Evolutionary conservation across 306 rosid species (phyloP).

Genomic region (Astragalus glycyphyllos): DNA sequence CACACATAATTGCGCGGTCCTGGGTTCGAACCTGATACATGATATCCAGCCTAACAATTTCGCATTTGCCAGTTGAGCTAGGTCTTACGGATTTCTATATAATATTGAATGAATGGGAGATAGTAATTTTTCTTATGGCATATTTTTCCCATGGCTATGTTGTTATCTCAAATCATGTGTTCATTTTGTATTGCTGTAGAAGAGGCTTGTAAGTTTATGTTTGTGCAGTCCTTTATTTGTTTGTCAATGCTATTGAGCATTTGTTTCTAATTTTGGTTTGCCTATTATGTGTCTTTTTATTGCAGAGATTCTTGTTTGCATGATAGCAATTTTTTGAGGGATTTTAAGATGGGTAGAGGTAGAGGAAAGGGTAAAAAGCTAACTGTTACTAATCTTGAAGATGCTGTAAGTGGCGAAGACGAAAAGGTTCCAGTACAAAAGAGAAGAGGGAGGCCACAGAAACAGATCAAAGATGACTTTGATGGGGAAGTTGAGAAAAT

Average conservation of each 20-base stretch:
- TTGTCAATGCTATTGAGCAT: slow-evolving; percentile 14
- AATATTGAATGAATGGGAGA: neutral
- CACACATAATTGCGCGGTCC: too few species aligned
- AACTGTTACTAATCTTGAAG: slow-evolving; percentile 54
- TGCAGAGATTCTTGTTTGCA: slow-evolving; percentile 60
- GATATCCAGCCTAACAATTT: too few species aligned
- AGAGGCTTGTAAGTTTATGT: slow-evolving; percentile 4
- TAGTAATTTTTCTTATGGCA: slow-evolving; percentile 5
- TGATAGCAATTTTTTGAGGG: slow-evolving; percentile 50
- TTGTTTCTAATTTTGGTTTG: slow-evolving; percentile 2
- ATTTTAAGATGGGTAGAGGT: slow-evolving; percentile 67
- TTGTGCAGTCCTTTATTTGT: neutral
- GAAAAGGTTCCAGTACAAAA: slow-evolving; percentile 60
- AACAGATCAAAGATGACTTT: slow-evolving; percentile 58
- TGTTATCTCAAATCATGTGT: too few species aligned
- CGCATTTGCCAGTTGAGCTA: too few species aligned
- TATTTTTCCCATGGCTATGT: too few species aligned
- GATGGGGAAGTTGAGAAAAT: slow-evolving; percentile 56
- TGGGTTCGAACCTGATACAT: too few species aligned
- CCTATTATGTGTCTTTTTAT: slow-evolving; percentile 16
- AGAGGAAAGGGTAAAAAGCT: slow-evolving; percentile 73
- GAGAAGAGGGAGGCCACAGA: slow-evolving; percentile 64
- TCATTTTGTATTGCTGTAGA: too few species aligned
- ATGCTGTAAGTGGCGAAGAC: slow-evolving; percentile 58
- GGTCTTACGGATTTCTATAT: too few species aligned